phyloP scores from a whole-genome alignment of 1,284 basidiomycete species.

The Volvariella surrecta region DNA sequence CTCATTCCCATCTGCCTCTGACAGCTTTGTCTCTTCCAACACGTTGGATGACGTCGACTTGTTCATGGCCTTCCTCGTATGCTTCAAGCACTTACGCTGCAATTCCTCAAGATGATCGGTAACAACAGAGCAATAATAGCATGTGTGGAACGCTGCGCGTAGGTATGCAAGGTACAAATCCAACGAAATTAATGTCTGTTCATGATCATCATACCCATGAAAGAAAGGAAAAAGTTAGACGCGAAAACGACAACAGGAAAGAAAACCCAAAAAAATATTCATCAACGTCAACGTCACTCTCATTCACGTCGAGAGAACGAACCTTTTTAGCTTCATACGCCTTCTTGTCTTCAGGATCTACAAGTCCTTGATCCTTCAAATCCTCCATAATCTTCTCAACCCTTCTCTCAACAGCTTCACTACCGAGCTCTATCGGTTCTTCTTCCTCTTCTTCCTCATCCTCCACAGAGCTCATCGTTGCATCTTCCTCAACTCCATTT shows the following conservation, averaged over 20 bases:
- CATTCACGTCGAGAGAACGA: too few relatives aligned
- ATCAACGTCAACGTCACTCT: too few relatives aligned
- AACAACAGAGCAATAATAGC: conserved; percentile 92
- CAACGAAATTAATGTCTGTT: conserved; percentile 62
- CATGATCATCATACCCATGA: not conserved
- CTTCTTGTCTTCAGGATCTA: conserved; percentile 54
- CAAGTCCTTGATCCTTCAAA: conserved; percentile 50
- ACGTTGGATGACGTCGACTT: conserved; percentile 50
- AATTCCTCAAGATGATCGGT: conserved; percentile 91
- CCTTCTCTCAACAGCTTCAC: conserved; percentile 64
- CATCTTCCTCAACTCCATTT: conserved; percentile 32
- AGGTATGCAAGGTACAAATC: conserved; percentile 83
- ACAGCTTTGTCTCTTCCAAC: conserved; percentile 28
- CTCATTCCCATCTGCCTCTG: conserved; percentile 33
- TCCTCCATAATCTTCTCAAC: conserved; percentile 67
- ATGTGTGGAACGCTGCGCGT: conserved; percentile 79
- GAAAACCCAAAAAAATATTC: conserved; percentile 8
- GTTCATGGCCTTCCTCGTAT: conserved; percentile 69
- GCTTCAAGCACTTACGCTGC: conserved; percentile 87
- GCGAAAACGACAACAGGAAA: conserved; percentile 10
- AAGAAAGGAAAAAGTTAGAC: too few relatives aligned
- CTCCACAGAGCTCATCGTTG: conserved; percentile 30
- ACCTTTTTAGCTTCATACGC: conserved; percentile 64
- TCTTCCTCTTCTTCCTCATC: conserved; percentile 40
- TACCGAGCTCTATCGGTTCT: conserved; percentile 52